phyloP scores from a whole-genome alignment of 108 stramenopile genomes.

The Conticribra weissflogii region DNA sequence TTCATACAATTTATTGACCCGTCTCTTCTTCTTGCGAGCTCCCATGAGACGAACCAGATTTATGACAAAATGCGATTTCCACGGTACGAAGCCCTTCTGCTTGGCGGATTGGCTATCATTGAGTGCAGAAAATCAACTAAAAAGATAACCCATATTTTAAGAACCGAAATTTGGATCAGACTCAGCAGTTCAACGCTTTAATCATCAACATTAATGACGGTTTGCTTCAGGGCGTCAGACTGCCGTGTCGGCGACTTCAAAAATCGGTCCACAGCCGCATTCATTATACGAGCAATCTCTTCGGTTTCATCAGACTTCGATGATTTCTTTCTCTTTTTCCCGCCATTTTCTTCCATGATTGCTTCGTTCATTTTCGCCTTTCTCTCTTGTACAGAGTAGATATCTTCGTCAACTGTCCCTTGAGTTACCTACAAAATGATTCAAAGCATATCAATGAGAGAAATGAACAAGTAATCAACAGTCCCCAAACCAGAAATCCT shows the following conservation, averaged over 20 bases:
- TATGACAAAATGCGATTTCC: too few relatives aligned
- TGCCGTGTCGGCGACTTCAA: constrained; percentile 28
- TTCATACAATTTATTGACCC: too few relatives aligned
- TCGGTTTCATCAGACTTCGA: constrained; percentile 44
- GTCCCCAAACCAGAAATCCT: neutral
- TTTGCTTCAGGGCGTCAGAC: neutral
- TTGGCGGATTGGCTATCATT: too few relatives aligned
- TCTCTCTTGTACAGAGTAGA: constrained; percentile 82
- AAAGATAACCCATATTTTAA: too few relatives aligned
- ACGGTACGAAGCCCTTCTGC: too few relatives aligned
- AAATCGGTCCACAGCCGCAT: constrained; percentile 33
- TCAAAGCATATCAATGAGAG: too few relatives aligned
- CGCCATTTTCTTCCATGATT: constrained; percentile 58
- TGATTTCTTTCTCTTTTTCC: constrained; percentile 29
- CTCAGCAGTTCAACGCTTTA: neutral
- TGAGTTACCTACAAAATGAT: constrained; percentile 32
- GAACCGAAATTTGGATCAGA: too few relatives aligned
- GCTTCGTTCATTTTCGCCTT: constrained; percentile 82
- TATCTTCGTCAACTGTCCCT: constrained; percentile 80
- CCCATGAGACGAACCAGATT: too few relatives aligned
- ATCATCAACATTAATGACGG: neutral
- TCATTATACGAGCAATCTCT: constrained; percentile 38
- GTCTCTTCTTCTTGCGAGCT: too few relatives aligned
- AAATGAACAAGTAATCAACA: neutral
- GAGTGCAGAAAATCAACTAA: too few relatives aligned